A percentile compares a stretch with the other conserved stretches of the same genome.
These are phyloP conservation scores for Didymella arachidicola DNA, from an alignment of 2,329 filamentous ascomycete genomes.

Conservation along the genomic window DNA sequence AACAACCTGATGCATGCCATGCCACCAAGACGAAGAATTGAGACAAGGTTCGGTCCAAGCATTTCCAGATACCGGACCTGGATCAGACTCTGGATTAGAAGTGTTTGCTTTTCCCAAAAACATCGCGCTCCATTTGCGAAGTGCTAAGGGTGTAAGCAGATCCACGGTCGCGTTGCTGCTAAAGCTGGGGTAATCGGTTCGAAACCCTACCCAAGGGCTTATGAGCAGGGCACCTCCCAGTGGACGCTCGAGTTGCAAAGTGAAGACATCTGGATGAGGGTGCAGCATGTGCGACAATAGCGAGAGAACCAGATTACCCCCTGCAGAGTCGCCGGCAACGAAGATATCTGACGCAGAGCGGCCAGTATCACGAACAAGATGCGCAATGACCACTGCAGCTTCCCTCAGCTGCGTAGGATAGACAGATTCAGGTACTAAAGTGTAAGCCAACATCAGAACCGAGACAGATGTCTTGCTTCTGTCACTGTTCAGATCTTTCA, in stretches of 20 bases:
- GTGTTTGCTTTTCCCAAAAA: constrained; percentile 22
- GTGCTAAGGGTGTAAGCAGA: constrained; percentile 11
- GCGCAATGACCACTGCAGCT: constrained; percentile 24
- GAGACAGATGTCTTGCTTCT: constrained; percentile 17
- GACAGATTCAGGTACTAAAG: constrained; percentile 28
- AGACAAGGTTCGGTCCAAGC: constrained; percentile 27
- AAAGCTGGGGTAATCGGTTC: constrained; percentile 28
- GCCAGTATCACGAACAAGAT: constrained; percentile 25
- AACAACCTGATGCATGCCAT: constrained; percentile 20
- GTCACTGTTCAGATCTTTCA: constrained; percentile 24
- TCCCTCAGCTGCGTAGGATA: constrained; percentile 36
- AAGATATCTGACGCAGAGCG: constrained; percentile 26
- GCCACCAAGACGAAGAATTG: constrained; percentile 23
- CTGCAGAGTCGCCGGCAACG: constrained; percentile 24
- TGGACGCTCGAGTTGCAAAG: constrained; percentile 23
- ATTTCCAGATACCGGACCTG: constrained; percentile 23
- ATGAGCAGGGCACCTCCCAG: constrained; percentile 22
- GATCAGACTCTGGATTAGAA: constrained; percentile 22
- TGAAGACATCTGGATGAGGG: constrained; percentile 30
- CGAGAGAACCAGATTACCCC: constrained; percentile 26
- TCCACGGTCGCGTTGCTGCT: constrained; percentile 21
- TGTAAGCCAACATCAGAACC: constrained; percentile 33
- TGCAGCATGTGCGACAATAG: constrained; percentile 37
- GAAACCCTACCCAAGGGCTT: constrained; percentile 29
- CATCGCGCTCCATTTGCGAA: constrained; percentile 30